phyloP scores from a whole-genome alignment of 768 basidiomycete species.

The Collybiopsis confluens region DNA sequence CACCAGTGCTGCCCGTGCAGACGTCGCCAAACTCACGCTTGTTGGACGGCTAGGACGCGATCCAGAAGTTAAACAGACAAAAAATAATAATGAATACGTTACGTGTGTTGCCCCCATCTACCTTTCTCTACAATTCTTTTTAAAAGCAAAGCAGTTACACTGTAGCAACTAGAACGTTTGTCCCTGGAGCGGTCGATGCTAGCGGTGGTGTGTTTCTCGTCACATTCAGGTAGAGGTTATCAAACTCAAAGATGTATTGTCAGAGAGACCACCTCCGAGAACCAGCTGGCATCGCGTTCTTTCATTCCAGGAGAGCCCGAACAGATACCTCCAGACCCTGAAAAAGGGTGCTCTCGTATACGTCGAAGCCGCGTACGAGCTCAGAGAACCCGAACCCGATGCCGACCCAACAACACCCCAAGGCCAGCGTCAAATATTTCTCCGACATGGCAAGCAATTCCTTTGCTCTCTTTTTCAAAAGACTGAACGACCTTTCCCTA shows the following conservation, averaged over 20 bases:
- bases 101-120: slow-evolving; percentile 39
- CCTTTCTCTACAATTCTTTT: background rate
- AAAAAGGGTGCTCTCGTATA: slow-evolving; percentile 73
- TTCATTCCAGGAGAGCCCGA: slow-evolving; percentile 62
- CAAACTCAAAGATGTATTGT: too few species aligned
- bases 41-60: slow-evolving; percentile 70
- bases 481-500: background rate
- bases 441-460: slow-evolving; percentile 61
- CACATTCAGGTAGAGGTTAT: background rate
- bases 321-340: slow-evolving; percentile 60
- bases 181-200: slow-evolving; percentile 50
- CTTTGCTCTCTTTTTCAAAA: slow-evolving; percentile 1
- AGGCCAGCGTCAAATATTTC: slow-evolving; percentile 78
- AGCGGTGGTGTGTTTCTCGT: slow-evolving; percentile 50
- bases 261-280: slow-evolving; percentile 48
- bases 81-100: slow-evolving; percentile 74
- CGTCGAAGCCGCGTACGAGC: slow-evolving; percentile 75
- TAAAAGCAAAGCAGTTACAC: slow-evolving; percentile 56
- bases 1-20: slow-evolving; percentile 48
- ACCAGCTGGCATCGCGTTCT: slow-evolving; percentile 77
- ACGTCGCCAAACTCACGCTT: slow-evolving; percentile 74
- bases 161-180: slow-evolving; percentile 68
- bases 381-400: slow-evolving; percentile 64
- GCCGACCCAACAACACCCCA: slow-evolving; percentile 65
- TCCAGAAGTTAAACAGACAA: slow-evolving; percentile 66